These are phyloP conservation scores for Plasmodiophora brassicae DNA, from an alignment of 208 protist species.

Conservation along the genomic window DNA sequence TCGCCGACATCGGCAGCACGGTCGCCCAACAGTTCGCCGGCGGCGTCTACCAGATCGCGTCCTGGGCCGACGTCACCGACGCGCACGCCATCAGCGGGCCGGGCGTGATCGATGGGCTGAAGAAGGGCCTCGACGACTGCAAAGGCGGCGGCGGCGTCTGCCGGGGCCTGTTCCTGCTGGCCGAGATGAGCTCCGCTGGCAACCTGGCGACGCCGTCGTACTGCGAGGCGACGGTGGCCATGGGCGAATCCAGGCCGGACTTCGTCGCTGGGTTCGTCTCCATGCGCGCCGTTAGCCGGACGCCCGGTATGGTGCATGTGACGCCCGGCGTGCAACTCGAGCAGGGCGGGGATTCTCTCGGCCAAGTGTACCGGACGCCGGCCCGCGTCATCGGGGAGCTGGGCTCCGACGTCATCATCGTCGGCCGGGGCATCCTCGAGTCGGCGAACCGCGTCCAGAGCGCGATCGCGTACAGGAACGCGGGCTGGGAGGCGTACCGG, in stretches of 20 bases:
- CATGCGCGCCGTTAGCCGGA: background rate
- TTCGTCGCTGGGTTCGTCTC: slow-evolving; percentile 62
- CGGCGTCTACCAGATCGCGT: slow-evolving; percentile 67
- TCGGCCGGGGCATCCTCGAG: background rate
- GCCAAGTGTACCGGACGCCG: slow-evolving; percentile 70
- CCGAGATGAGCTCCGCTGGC: slow-evolving; percentile 54
- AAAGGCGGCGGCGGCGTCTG: background rate
- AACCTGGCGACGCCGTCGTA: slow-evolving; percentile 50
- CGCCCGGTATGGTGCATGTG: slow-evolving; percentile 51
- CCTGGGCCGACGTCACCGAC: slow-evolving; percentile 67
- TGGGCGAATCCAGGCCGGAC: slow-evolving; percentile 43
- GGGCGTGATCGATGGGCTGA: slow-evolving; percentile 56
- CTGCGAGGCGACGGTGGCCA: slow-evolving; percentile 54
- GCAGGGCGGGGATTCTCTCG: slow-evolving; percentile 57
- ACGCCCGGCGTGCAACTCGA: slow-evolving; percentile 64
- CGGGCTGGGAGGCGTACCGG: background rate
- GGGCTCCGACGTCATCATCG: slow-evolving; percentile 25
- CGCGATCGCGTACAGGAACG: background rate
- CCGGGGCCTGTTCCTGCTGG: slow-evolving; percentile 58
- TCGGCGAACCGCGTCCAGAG: background rate
- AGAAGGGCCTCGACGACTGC: background rate
- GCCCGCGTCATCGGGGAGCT: slow-evolving; percentile 54
- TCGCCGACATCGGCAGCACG: slow-evolving; percentile 79
- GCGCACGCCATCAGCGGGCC: slow-evolving; percentile 53
- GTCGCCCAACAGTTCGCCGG: slow-evolving; percentile 64